These are phyloP conservation scores for Aphanoascus verrucosus DNA, from an alignment of 2,329 filamentous ascomycete genomes.

Conservation along the genomic window DNA sequence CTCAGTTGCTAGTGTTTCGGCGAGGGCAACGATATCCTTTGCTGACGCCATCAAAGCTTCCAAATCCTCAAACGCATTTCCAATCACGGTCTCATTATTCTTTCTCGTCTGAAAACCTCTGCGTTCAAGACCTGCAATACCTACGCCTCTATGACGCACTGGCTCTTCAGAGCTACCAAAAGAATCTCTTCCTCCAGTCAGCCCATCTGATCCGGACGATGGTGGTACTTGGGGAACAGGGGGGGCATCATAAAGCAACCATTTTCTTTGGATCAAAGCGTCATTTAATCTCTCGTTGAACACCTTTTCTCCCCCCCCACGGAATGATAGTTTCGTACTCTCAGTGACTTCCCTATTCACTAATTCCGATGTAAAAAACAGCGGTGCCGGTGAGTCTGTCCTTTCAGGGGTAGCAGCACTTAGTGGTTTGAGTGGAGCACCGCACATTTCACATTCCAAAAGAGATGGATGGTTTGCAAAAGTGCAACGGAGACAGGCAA, in stretches of 20 bases:
- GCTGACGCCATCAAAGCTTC: conserved; percentile 96
- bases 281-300: conserved; percentile 83
- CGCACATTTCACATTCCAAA: conserved; percentile 80
- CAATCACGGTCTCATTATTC: conserved; percentile 88
- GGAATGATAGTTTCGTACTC: conserved; percentile 83
- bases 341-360: conserved; percentile 53
- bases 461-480: conserved; percentile 88
- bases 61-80: conserved; percentile 87
- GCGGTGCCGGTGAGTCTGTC: conserved; percentile 67
- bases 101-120: conserved; percentile 73
- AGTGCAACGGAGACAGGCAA: conserved; percentile 70
- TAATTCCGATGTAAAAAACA: conserved; percentile 40
- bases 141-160: conserved; percentile 52
- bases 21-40: conserved; percentile 88
- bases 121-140: conserved; percentile 85
- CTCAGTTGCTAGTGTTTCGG: conserved; percentile 72
- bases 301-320: conserved; percentile 75
- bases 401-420: conserved; percentile 32
- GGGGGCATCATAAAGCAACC: conserved; percentile 82
- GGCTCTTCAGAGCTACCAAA: conserved; percentile 18
- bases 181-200: conserved; percentile 15
- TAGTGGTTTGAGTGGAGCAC: conserved; percentile 57
- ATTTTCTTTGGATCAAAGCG: conserved; percentile 85
- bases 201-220: conserved; percentile 18
- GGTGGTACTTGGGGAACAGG: conserved; percentile 57